Evolutionary conservation across 2,329 filamentous ascomycete genomes (phyloP).

Genomic region (Penicillium sp.): DNA sequence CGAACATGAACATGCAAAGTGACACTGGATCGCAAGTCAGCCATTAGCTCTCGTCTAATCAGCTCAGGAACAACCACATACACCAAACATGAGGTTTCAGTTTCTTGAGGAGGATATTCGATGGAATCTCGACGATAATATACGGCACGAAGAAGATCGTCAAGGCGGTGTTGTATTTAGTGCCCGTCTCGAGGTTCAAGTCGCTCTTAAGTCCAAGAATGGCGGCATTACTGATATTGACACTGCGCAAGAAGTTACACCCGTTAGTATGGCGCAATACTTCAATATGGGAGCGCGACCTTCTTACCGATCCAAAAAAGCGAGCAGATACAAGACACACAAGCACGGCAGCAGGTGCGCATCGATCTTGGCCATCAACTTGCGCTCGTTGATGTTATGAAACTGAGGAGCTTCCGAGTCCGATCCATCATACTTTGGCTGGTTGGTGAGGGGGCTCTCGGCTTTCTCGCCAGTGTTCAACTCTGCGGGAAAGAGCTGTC

Average conservation of each 20-base stretch:
- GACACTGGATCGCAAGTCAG: constrained; percentile 47
- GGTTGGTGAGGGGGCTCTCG: constrained; percentile 18
- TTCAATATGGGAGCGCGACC: not conserved
- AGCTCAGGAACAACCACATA: constrained; percentile 24
- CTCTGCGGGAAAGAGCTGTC: constrained; percentile 9
- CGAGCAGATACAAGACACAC: constrained; percentile 65
- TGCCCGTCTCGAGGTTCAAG: constrained; percentile 51
- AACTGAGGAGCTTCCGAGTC: constrained; percentile 29
- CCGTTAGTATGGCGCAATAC: constrained; percentile 6
- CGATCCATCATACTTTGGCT: constrained; percentile 3
- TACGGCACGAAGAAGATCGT: constrained; percentile 82
- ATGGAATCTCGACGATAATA: constrained; percentile 61
- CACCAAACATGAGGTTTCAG: constrained; percentile 64
- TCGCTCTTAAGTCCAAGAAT: constrained; percentile 63
- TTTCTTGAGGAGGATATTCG: constrained; percentile 66
- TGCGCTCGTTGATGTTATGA: constrained; percentile 50
- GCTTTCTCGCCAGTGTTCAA: constrained; percentile 16
- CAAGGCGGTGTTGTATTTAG: constrained; percentile 68
- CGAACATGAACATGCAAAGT: constrained; percentile 79
- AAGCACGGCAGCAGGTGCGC: constrained; percentile 67
- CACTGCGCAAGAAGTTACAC: constrained; percentile 39
- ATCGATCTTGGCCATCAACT: constrained; percentile 66
- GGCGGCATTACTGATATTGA: constrained; percentile 75
- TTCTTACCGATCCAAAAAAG: constrained; percentile 56
- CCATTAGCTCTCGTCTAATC: not conserved